Conservation (phyloP, 2,329 filamentous ascomycete species). For the Stromatinia cepivora region DNA sequence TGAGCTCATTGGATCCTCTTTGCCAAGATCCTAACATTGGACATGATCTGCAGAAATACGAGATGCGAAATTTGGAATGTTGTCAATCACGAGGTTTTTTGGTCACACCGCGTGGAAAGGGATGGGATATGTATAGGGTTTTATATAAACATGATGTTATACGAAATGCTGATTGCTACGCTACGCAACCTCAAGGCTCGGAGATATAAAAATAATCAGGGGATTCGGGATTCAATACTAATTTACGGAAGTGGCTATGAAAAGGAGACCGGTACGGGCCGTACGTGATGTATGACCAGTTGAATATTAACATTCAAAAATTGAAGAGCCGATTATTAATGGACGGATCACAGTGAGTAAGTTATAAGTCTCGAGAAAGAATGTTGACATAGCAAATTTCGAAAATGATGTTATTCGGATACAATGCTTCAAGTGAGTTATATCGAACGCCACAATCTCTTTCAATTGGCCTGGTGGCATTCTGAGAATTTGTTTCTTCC, state of each 20-base stretch:
- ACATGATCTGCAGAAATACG: slow-evolving; percentile 7
- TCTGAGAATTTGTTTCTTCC: background rate
- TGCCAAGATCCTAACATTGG: background rate
- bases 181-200: background rate
- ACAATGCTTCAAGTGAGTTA: background rate
- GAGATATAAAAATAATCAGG: background rate
- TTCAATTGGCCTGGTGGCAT: background rate
- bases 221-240: background rate
- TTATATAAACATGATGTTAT: background rate
- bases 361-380: background rate
- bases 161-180: background rate
- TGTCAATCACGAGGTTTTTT: background rate
- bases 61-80: background rate
- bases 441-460: background rate
- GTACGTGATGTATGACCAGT: background rate
- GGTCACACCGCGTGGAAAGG: background rate
- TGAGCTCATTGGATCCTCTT: background rate
- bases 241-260: background rate
- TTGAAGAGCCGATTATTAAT: background rate
- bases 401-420: background rate
- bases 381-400: background rate
- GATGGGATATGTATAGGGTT: background rate
- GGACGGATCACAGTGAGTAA: background rate
- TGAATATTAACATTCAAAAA: background rate
- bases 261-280: background rate